Base-by-base conservation (phyloP, 2,329 filamentous ascomycete genomes). In the Talaromyces sp. region DNA sequence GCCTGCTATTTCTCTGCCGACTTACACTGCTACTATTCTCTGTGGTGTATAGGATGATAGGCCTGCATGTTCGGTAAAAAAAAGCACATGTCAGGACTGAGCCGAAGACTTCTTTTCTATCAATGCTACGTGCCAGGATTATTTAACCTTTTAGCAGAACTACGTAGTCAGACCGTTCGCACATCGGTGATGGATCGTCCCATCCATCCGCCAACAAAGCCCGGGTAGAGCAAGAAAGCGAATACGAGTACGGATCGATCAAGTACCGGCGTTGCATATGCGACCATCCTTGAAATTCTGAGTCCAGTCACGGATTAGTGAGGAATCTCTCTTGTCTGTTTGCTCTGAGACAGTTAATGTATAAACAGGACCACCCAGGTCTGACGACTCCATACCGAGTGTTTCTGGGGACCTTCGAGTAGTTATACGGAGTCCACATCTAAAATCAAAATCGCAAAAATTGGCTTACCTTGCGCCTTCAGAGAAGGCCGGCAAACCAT, bases 131-230 rank as follows among this genome's bases (percentile, higher is more conserved):
- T 35, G n/a, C n/a, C 10, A 45, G 27, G 41, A 22, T 49, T 61
- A 61, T 50, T 61, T 61, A 61, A 61, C 59, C 59, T 37, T 37
- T 50, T 61, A 61, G 43, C 59, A 61, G 59, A 61, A 49, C n/a
- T 7, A 3, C 1, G 8, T 31, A 19, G n/a, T 22, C 33, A 22
- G 33, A 39, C 14, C 52, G n/a, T 39, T 56, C 33, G 33, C 52
- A 14, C 33, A 13, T 56, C 19, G 19, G 9, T 14, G 14, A 14
- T 4, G 19, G 52, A 56, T 56, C 10, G 52, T 37, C 31, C 33
- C 31, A 39, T 37, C 33, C 31, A 37, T 37, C 52, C 52, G 11
- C 13, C 33, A 24, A n/a, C 24, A 16, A 31, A 22, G 50, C 16
- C 10, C 50, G 35, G 31, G 22, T 7, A 54, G 10, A 8, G 13